Evolutionary conservation across 345 rosid species (phyloP).

Genomic region (Citrus reticulata): DNA sequence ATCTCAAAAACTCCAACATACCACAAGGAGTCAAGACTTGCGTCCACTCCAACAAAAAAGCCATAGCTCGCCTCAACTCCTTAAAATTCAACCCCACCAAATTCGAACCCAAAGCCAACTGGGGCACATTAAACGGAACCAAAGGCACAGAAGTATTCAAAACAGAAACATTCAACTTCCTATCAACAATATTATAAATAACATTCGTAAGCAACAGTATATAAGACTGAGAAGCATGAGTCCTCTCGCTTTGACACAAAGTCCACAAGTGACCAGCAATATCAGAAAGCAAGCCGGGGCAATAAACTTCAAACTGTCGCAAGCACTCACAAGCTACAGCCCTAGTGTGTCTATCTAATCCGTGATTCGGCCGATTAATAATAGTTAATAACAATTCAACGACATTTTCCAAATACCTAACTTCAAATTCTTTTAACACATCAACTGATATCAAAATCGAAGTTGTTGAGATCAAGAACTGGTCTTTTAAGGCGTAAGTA

Average conservation of each 20-base stretch:
- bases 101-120: constrained; percentile 28
- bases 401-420: constrained; percentile 41
- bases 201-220: constrained; percentile 65
- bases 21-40: constrained; percentile 77
- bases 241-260: constrained; percentile 84
- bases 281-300: constrained; percentile 75
- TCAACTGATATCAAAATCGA: constrained; percentile 64
- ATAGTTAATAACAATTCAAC: constrained; percentile 70
- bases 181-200: constrained; percentile 50
- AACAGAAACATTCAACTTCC: constrained; percentile 58
- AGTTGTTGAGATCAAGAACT: constrained; percentile 71
- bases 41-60: constrained; percentile 83
- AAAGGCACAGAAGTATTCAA: constrained; percentile 68
- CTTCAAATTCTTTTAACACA: constrained; percentile 30
- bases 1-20: constrained; percentile 74
- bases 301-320: constrained; percentile 71
- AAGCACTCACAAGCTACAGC: constrained; percentile 85
- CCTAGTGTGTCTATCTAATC: constrained; percentile 76
- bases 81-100: constrained; percentile 66
- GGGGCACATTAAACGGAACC: constrained; percentile 79
- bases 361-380: constrained; percentile 85
- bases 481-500: constrained; percentile 69
- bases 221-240: constrained; percentile 84
- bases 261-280: constrained; percentile 82
- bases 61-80: constrained; percentile 84